A percentile compares a stretch with the other conserved stretches of the same genome.
These are phyloP conservation scores for Centella asiatica DNA, from an alignment of 129 eudicot genomes.

Conservation along the genomic window DNA sequence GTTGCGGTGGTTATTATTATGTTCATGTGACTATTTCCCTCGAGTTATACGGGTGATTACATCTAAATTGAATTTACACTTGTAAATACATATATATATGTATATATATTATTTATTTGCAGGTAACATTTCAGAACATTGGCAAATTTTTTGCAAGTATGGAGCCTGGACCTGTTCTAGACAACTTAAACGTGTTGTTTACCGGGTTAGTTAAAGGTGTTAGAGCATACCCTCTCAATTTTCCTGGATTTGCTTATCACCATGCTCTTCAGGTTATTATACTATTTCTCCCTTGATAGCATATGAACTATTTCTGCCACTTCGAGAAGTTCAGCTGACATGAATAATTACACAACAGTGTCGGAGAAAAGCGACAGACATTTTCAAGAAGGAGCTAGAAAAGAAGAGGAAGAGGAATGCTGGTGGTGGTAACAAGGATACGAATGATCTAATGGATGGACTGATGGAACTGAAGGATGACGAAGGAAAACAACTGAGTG, in stretches of 20 bases:
- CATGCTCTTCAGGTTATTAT: conserved; percentile 37
- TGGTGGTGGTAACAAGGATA: not conserved
- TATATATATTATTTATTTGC: too few species aligned
- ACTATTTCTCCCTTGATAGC: too few species aligned
- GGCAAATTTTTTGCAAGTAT: conserved; percentile 37
- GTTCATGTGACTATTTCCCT: too few species aligned
- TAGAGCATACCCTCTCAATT: conserved; percentile 33
- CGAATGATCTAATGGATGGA: conserved; percentile 35
- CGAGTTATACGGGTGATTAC: too few species aligned
- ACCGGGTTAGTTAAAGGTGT: conserved; percentile 22
- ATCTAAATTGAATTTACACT: too few species aligned
- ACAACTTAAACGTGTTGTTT: conserved; percentile 23
- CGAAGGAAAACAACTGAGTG: conserved; percentile 29
- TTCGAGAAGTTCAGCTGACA: too few species aligned
- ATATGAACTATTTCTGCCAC: too few species aligned
- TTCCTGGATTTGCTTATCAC: conserved; percentile 41
- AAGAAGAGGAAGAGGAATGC: conserved; percentile 20
- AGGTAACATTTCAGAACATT: conserved; percentile 36
- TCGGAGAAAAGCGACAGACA: conserved; percentile 22
- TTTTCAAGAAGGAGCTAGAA: conserved; percentile 34
- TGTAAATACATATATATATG: too few species aligned
- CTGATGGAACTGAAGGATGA: conserved; percentile 34
- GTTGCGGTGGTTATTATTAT: too few species aligned
- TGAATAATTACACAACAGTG: too few species aligned
- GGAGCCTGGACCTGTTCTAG: conserved; percentile 31